Evolutionary conservation across 345 rosid species (phyloP).

Genomic region (Firmiana major): DNA sequence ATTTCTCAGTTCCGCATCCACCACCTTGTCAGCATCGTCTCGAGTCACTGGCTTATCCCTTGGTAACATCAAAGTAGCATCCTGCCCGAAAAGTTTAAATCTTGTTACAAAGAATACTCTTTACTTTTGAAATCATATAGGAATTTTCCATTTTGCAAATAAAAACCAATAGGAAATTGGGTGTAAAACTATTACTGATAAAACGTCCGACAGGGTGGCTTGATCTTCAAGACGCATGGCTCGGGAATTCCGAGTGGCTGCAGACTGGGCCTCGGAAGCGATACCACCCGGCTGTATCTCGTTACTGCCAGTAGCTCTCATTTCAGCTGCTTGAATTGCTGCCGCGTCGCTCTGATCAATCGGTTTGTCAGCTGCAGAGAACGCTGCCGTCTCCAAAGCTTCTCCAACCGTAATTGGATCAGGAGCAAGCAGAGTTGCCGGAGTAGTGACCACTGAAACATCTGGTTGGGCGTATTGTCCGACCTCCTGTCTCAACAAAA

Average conservation of each 20-base stretch:
- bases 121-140: background rate
- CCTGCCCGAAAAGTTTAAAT: constrained; percentile 25
- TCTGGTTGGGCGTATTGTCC: constrained; percentile 32
- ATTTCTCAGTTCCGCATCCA: constrained; percentile 44
- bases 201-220: constrained; percentile 34
- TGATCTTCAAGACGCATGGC: constrained; percentile 24
- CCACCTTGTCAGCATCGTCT: constrained; percentile 49
- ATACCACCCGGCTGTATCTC: constrained; percentile 38
- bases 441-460: constrained; percentile 15
- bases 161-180: background rate
- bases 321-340: constrained; percentile 52
- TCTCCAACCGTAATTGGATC: constrained; percentile 47
- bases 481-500: constrained; percentile 23
- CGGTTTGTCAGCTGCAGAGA: constrained; percentile 39
- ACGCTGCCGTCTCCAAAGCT: constrained; percentile 47
- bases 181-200: constrained; percentile 24
- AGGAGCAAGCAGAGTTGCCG: constrained; percentile 14
- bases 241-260: constrained; percentile 33
- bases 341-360: constrained; percentile 54
- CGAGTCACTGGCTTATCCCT: constrained; percentile 46
- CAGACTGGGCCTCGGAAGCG: constrained; percentile 41
- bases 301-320: constrained; percentile 35
- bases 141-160: background rate
- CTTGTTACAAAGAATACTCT: background rate
- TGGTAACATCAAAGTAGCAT: constrained; percentile 35